Evolutionary conservation across 1,284 basidiomycete genomes (phyloP), one percentile per base, ranked within the genome.

Genomic region (Neonothopanus nambi): DNA sequence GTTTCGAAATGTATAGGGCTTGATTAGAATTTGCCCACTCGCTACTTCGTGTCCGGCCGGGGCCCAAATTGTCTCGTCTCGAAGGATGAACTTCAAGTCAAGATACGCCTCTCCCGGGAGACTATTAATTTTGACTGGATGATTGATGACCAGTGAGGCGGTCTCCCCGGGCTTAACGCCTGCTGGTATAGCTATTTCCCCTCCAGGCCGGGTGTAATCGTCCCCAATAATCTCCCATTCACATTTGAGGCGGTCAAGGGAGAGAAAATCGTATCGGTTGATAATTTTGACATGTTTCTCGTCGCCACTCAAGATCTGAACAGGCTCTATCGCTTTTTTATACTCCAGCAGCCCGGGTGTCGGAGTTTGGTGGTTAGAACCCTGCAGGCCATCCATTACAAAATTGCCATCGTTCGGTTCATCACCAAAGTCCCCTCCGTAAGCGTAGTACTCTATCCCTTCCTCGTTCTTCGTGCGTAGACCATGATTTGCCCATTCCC

Each of bases 401-500:
- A 56, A 56, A 45, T 56, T 56, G 8, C 46, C 42, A 28, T 56
- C 55, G 33, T 56, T 51, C 12, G 55, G 55, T 5, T 43, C 35
- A 18, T 56, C 50, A 9, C 50, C 46, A 52, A 56, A 56, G 24
- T 56, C 55, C 6, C 55, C 55, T 18, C 55, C 55, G 26, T 56
- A 56, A 28, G 51, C 55, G 48, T 48, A 56, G 26, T 51, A 56
- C n/a, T 36, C 17, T 33, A 48, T 44, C 20, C 33, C 50, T 24
- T 51, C 24, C 17, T 56, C 33, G 26, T 36, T 56, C n/a, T 20
- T 48, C 2, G 55, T 46, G 12, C 52, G 46, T 12, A 56, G 28
- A 36, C 55, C 55, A 44, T 56, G 55, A 23, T 52, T 56, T 8
- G 28, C 39, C 55, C 55, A 56, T 30, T 56, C 55, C 55, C 55